These are phyloP conservation scores for Canna indica DNA, from an alignment of 176 grass and related monocot species.

Conservation along the genomic window DNA sequence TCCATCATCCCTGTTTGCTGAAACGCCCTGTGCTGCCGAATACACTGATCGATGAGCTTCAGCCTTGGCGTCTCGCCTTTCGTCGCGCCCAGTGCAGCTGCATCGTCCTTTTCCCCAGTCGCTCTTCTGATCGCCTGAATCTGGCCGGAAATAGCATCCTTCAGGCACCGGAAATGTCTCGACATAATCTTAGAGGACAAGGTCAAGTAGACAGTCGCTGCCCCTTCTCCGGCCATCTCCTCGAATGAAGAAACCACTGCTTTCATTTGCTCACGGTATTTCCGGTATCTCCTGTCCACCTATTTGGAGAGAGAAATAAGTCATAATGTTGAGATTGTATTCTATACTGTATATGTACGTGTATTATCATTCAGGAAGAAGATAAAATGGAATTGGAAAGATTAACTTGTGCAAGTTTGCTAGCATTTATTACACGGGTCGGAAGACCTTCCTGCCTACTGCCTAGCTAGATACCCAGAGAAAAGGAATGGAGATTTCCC, in stretches of 20 bases:
- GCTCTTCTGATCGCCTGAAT: slow-evolving; percentile 40
- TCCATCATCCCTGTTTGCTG: slow-evolving; percentile 10
- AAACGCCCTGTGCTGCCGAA: slow-evolving; percentile 8
- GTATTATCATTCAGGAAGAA: too few relatives aligned
- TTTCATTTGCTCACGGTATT: slow-evolving; percentile 79
- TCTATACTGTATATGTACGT: too few relatives aligned
- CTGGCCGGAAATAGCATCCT: slow-evolving; percentile 59
- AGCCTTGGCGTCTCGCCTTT: slow-evolving; percentile 19
- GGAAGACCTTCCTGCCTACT: slow-evolving; percentile 11
- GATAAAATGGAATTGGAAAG: slow-evolving; percentile 25
- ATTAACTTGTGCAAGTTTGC: slow-evolving; percentile 19
- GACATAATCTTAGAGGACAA: slow-evolving; percentile 74
- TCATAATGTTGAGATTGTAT: too few relatives aligned
- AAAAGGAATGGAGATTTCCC: slow-evolving; percentile 88
- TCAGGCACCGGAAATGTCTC: slow-evolving; percentile 56
- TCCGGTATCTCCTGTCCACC: slow-evolving; percentile 74
- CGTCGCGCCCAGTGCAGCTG: neutral
- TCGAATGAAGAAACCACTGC: slow-evolving; percentile 51
- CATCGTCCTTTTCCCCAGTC: slow-evolving; percentile 16
- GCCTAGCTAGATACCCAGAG: slow-evolving; percentile 33
- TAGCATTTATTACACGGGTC: slow-evolving; percentile 32
- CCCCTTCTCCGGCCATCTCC: slow-evolving; percentile 52
- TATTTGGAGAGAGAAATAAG: neutral
- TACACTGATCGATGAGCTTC: slow-evolving; percentile 1
- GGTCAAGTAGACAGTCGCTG: slow-evolving; percentile 52